Evolutionary conservation across 2,329 filamentous ascomycete species (phyloP).

Genomic region (Penicillium freii): DNA sequence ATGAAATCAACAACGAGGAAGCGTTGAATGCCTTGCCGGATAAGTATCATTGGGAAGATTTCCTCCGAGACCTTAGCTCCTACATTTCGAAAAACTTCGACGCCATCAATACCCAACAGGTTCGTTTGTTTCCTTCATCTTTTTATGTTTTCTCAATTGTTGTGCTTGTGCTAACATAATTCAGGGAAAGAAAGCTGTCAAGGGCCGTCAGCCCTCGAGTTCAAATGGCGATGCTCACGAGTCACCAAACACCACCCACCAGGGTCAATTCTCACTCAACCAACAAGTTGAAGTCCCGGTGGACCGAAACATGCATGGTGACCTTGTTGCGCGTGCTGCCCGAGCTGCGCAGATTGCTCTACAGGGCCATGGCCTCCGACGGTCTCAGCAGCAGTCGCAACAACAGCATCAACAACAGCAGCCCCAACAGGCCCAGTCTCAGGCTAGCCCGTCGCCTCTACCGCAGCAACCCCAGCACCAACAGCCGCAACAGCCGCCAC

Average conservation of each 20-base stretch:
- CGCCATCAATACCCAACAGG: slow-evolving; percentile 49
- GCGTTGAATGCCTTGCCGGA: slow-evolving; percentile 52
- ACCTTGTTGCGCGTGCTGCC: slow-evolving; percentile 49
- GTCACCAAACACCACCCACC: slow-evolving; percentile 37
- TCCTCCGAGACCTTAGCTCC: slow-evolving; percentile 57
- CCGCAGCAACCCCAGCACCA: slow-evolving; percentile 35
- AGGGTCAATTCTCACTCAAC: slow-evolving; percentile 43
- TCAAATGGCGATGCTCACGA: slow-evolving; percentile 41
- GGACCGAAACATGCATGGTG: slow-evolving; percentile 43
- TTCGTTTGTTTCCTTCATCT: slow-evolving; percentile 24
- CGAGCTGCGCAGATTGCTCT: slow-evolving; percentile 49
- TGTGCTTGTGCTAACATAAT: slow-evolving; percentile 20
- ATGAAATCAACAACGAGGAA: slow-evolving; percentile 53
- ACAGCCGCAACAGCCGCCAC: slow-evolving; percentile 25
- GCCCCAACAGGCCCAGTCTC: slow-evolving; percentile 24
- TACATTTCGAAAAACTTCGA: slow-evolving; percentile 61
- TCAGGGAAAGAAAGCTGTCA: slow-evolving; percentile 41
- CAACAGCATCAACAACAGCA: slow-evolving; percentile 35
- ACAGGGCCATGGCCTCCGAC: slow-evolving; percentile 43
- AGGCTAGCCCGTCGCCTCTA: slow-evolving; percentile 10
- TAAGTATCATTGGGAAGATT: slow-evolving; percentile 64
- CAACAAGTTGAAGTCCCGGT: slow-evolving; percentile 41
- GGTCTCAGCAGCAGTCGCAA: slow-evolving; percentile 35
- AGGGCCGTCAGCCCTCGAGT: slow-evolving; percentile 37
- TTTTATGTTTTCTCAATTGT: not conserved